A percentile compares a stretch with the other conserved stretches of the same genome.
Conservation (phyloP, 495 filamentous ascomycete species). For the Cenococcum geophilum region DNA sequence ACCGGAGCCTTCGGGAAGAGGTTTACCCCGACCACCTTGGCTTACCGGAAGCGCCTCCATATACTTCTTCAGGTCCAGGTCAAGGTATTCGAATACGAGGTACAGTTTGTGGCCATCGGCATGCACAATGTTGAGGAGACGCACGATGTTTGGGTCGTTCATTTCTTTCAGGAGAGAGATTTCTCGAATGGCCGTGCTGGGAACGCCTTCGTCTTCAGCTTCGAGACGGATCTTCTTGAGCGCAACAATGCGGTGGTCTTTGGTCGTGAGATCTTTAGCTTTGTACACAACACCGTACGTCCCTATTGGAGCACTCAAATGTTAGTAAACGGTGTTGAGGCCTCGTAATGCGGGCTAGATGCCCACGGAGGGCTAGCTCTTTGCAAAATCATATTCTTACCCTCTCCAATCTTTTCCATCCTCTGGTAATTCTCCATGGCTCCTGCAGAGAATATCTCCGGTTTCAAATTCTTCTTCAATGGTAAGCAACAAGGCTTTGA, state of each 20-base stretch:
- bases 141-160: constrained; percentile 96
- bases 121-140: constrained; percentile 96
- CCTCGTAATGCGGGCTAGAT: neutral
- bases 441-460: neutral
- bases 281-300: constrained; percentile 73
- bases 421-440: constrained; percentile 99
- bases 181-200: constrained; percentile 96
- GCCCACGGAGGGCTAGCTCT: neutral
- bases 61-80: constrained; percentile 98
- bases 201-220: constrained; percentile 89
- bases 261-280: constrained; percentile 90
- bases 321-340: constrained; percentile 1
- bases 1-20: constrained; percentile 72
- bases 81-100: constrained; percentile 98
- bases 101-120: constrained; percentile 96
- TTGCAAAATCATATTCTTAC: constrained; percentile 42
- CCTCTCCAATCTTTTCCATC: constrained; percentile 99
- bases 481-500: neutral
- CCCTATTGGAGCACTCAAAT: constrained; percentile 24
- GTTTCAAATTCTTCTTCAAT: neutral
- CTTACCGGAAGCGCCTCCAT: constrained; percentile 94
- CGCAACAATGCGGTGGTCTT: constrained; percentile 75
- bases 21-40: constrained; percentile 83
- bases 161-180: constrained; percentile 99
- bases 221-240: constrained; percentile 99